Evolutionary conservation across 179 eudicot genomes (phyloP).

Genomic region (Camellia oleifera): DNA sequence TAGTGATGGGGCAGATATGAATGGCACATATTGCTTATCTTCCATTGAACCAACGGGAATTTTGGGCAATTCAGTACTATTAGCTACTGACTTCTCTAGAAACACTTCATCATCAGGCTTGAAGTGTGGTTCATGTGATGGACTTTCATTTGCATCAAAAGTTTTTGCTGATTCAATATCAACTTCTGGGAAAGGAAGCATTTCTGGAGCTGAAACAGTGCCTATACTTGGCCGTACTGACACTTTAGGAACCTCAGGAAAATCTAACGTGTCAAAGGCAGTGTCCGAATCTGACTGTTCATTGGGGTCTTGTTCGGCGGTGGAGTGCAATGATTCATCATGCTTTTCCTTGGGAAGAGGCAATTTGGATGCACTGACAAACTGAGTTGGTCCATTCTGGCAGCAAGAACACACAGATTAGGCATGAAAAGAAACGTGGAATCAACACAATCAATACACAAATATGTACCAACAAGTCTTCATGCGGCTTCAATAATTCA

Average conservation of each 20-base stretch:
- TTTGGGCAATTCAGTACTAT: conserved; percentile 22
- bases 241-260: conserved; percentile 83
- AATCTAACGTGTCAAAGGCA: conserved; percentile 48
- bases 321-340: conserved; percentile 37
- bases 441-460: background rate
- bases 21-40: conserved; percentile 70
- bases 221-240: conserved; percentile 40
- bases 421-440: background rate
- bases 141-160: conserved; percentile 24
- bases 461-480: conserved; percentile 69
- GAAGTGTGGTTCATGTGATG: conserved; percentile 18
- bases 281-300: conserved; percentile 58
- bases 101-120: conserved; percentile 28
- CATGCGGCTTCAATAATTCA: conserved; percentile 87
- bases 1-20: conserved; percentile 54
- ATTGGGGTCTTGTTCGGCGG: conserved; percentile 30
- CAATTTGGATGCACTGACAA: conserved; percentile 53
- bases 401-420: conserved; percentile 4
- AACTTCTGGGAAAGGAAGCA: conserved; percentile 50
- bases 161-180: conserved; percentile 29
- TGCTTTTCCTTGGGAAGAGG: conserved; percentile 71
- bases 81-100: conserved; percentile 13
- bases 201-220: conserved; percentile 39
- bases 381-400: conserved; percentile 72
- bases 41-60: conserved; percentile 20